Percentiles rank a stretch among this genome's conserved stretches.
phyloP scores from a whole-genome alignment of 257 asterid genomes.

The Cordia subcordata region DNA sequence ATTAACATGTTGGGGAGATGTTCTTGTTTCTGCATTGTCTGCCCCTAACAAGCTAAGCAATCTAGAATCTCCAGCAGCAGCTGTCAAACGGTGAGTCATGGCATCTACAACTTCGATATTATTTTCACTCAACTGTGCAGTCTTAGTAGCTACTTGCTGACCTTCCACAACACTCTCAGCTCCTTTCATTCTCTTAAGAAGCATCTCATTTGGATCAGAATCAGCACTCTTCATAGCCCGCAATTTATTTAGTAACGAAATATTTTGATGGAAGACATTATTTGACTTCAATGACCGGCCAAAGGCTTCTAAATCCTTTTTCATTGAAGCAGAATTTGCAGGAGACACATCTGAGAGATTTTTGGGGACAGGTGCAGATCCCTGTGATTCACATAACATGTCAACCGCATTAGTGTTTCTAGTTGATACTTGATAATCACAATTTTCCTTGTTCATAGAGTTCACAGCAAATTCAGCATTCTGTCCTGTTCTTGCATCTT shows the following conservation, averaged over 20 bases:
- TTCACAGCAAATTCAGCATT: slow-evolving; percentile 17
- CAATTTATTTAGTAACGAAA: slow-evolving; percentile 52
- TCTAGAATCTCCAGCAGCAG: slow-evolving; percentile 17
- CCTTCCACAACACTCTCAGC: slow-evolving; percentile 35
- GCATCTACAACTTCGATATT: slow-evolving; percentile 30
- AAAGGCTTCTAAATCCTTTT: slow-evolving; percentile 69
- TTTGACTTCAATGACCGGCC: slow-evolving; percentile 77
- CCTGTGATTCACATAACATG: slow-evolving; percentile 27
- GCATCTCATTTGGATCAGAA: slow-evolving; percentile 39
- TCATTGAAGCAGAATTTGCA: slow-evolving; percentile 52
- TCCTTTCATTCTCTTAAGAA: slow-evolving; percentile 60
- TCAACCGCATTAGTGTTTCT: slow-evolving; percentile 16
- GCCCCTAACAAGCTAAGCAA: slow-evolving; percentile 23
- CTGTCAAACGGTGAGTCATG: no score
- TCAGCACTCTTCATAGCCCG: slow-evolving; percentile 43
- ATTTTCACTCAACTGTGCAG: slow-evolving; percentile 37
- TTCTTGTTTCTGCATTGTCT: slow-evolving; percentile 19
- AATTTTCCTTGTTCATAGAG: slow-evolving; percentile 38
- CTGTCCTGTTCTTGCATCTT: slow-evolving; percentile 24
- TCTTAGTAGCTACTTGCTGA: slow-evolving; percentile 25
- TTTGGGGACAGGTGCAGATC: slow-evolving; percentile 33
- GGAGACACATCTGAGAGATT: slow-evolving; percentile 49
- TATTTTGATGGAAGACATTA: slow-evolving; percentile 43
- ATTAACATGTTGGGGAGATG: slow-evolving; percentile 16
- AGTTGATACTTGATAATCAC: slow-evolving; percentile 25